phyloP scores from a whole-genome alignment of 164 flowering plant genomes.

The Umbellularia californica region DNA sequence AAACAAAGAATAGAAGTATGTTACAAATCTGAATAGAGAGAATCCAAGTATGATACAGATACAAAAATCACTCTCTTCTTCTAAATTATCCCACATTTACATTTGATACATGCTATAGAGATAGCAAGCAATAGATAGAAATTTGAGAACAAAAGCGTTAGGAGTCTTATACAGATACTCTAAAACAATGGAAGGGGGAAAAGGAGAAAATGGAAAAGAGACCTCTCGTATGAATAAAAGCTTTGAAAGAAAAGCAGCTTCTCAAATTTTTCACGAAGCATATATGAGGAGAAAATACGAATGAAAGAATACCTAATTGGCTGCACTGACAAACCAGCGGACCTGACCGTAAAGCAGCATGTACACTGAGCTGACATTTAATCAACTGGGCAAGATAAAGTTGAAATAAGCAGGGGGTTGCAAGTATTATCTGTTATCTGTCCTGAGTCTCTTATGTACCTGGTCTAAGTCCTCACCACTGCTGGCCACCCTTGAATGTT shows the following conservation, averaged over 20 bases:
- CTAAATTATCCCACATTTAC: neutral
- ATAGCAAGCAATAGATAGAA: neutral
- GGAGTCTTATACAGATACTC: slow-evolving; percentile 4
- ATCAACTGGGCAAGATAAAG: slow-evolving; percentile 11
- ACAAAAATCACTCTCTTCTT: neutral
- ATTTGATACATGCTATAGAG: neutral
- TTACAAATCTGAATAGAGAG: neutral
- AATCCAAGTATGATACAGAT: neutral
- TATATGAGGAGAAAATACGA: slow-evolving; percentile 14
- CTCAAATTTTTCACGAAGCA: slow-evolving; percentile 36
- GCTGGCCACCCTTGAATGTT: slow-evolving; percentile 35
- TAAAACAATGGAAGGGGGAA: neutral
- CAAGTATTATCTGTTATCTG: slow-evolving; percentile 17
- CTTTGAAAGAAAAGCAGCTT: slow-evolving; percentile 33
- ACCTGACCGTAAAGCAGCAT: slow-evolving; percentile 18
- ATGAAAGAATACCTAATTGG: slow-evolving; percentile 25
- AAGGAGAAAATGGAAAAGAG: neutral
- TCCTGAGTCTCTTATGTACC: slow-evolving; percentile 65
- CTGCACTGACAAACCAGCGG: slow-evolving; percentile 22
- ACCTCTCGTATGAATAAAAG: slow-evolving; percentile 9
- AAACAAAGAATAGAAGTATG: neutral
- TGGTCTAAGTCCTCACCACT: slow-evolving; percentile 50
- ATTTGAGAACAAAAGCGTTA: neutral
- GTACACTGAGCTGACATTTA: slow-evolving; percentile 32
- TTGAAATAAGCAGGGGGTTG: neutral